Conservation (phyloP, 176 grass and related monocot genomes). For the Musa troglodytarum region DNA sequence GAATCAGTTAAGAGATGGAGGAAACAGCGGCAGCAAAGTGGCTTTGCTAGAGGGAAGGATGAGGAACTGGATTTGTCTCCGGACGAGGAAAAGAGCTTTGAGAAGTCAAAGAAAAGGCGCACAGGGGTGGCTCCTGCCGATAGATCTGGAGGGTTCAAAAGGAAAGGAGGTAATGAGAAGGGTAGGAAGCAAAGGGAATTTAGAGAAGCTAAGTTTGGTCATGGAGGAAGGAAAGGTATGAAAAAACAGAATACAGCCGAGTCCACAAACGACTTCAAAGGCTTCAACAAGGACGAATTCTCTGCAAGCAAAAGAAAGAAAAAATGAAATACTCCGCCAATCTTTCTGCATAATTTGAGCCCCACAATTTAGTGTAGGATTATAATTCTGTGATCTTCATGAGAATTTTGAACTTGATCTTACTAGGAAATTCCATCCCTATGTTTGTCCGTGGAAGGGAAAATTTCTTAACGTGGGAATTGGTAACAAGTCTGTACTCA, state of each 20-base stretch:
- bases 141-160: slow-evolving; percentile 43
- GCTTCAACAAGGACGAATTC: slow-evolving; percentile 38
- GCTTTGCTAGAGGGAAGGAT: slow-evolving; percentile 51
- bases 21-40: slow-evolving; percentile 77
- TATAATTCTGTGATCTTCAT: too few species aligned
- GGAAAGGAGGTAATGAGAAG: slow-evolving; percentile 18
- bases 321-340: neutral
- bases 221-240: slow-evolving; percentile 74
- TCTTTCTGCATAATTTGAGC: neutral
- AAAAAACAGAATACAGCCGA: slow-evolving; percentile 86
- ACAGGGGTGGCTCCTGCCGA: slow-evolving; percentile 58
- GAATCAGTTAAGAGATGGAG: slow-evolving; percentile 96
- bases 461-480: too few species aligned
- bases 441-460: too few species aligned
- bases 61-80: slow-evolving; percentile 44
- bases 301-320: slow-evolving; percentile 42
- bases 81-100: slow-evolving; percentile 48
- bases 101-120: slow-evolving; percentile 49
- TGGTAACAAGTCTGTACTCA: too few species aligned
- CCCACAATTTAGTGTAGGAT: neutral
- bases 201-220: slow-evolving; percentile 63
- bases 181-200: slow-evolving; percentile 40
- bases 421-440: too few species aligned
- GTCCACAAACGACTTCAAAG: slow-evolving; percentile 65
- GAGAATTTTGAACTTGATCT: too few species aligned